Conservation (phyloP, 2,329 filamentous ascomycete genomes). For the Scedosporium boydii region DNA sequence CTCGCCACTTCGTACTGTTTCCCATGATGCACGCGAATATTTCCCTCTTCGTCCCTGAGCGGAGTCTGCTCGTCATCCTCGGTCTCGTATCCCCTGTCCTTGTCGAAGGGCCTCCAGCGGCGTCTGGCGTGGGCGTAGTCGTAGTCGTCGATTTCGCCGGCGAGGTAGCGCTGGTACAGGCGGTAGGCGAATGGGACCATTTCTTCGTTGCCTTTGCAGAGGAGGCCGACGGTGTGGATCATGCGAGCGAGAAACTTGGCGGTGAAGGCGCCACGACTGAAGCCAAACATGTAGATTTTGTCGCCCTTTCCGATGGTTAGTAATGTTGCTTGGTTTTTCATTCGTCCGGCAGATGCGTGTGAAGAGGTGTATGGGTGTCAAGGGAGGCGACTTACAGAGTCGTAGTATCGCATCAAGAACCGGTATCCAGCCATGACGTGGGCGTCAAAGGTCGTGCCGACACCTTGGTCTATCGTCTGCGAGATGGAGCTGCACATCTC, state of each 20-base stretch:
- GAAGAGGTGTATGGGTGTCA: background rate
- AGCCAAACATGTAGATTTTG: constrained; percentile 45
- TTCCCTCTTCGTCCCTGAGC: constrained; percentile 11
- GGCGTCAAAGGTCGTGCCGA: constrained; percentile 37
- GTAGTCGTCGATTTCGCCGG: constrained; percentile 26
- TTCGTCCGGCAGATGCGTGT: background rate
- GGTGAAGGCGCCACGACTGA: constrained; percentile 41
- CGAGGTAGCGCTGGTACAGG: constrained; percentile 31
- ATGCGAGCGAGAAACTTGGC: constrained; percentile 43
- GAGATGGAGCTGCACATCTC: constrained; percentile 25
- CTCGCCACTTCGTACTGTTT: constrained; percentile 14
- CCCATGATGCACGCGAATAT: constrained; percentile 12
- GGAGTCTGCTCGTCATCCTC: constrained; percentile 21
- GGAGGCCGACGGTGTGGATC: constrained; percentile 37
- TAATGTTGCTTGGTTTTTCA: background rate
- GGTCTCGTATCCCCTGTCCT: constrained; percentile 11
- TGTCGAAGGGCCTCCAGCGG: background rate
- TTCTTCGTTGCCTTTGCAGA: constrained; percentile 42
- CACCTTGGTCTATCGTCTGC: constrained; percentile 30
- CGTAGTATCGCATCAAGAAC: constrained; percentile 45
- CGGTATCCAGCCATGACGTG: constrained; percentile 44
- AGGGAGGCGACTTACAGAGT: constrained; percentile 16
- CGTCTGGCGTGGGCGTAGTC: constrained; percentile 10
- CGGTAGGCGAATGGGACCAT: constrained; percentile 41
- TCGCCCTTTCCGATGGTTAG: constrained; percentile 24